Evolutionary conservation across 208 protist species (phyloP), one percentile per base, ranked within the genome.

Genomic region (Tritrichomonas musculus): DNA sequence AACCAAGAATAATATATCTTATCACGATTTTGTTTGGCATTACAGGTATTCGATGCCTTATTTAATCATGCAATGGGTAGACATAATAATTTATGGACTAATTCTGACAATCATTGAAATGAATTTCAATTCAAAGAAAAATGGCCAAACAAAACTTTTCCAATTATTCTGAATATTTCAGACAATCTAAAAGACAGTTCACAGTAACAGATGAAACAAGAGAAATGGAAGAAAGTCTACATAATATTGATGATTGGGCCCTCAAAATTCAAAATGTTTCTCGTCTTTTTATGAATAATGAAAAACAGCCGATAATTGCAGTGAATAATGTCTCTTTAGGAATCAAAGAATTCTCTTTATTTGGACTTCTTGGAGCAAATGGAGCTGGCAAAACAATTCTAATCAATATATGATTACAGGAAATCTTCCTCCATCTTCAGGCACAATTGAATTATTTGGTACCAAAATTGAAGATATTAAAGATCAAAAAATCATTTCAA

Each of bases 321-420:
- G 88, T 92, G 9, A 64, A 92, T 44, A 14, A 92, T 47, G 50
- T 92, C 36, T 92, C 55, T 9, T 72, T 72, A 22, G 57, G 88
- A 4, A 69, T 92, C 5, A 47, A 92, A 36, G 22, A 27, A 92
- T 50, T 50, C 0, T 47, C 3, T 30, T 49, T 92, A 11, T 92
- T 95, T 60, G 94, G 92, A 14, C 94, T 95, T 93, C 57, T 94
- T 14, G 94, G 94, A 14, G 55, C 93, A n/a, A 95, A 95, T 88
- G 94, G 94, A 92, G 94, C 94, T 53, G 94, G 94, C 20, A 95
- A 95, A 49, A 93, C 93, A 44, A 95, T 93, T 25, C 47, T 94
- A 50, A 60, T 95, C 4, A 93, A n/a, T n/a, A 95, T 72, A 92
- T 94, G 92, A 72, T 95, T n/a, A 82, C 77, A 5, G 88, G 92